Conservation (phyloP, 257 asterid genomes). For the Rhazya stricta region DNA sequence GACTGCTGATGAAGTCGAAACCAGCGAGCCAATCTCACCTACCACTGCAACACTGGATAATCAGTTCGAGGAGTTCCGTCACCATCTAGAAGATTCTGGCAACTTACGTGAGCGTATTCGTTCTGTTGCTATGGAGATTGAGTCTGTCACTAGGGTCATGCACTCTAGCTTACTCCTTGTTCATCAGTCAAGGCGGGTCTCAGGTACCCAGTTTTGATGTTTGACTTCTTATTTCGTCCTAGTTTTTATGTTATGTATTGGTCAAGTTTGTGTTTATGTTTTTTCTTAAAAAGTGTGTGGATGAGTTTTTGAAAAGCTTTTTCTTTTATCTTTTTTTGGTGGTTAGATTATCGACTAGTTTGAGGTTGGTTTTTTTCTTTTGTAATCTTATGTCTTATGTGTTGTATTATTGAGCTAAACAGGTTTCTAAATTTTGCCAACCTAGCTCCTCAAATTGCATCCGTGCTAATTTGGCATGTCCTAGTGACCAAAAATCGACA, state of each 20-base stretch:
- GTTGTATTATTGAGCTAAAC: not conserved
- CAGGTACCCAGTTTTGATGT: slow-evolving; percentile 34
- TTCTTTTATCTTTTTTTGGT: not conserved
- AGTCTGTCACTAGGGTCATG: slow-evolving; percentile 65
- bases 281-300: not conserved
- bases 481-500: not conserved
- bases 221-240: not conserved
- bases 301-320: not conserved
- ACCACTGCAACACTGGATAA: slow-evolving; percentile 46
- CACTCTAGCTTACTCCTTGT: slow-evolving; percentile 69
- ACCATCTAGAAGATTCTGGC: slow-evolving; percentile 62
- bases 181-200: slow-evolving; percentile 64
- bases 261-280: not conserved
- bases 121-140: slow-evolving; percentile 64
- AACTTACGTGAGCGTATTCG: slow-evolving; percentile 74
- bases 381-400: not conserved
- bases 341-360: not conserved
- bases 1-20: slow-evolving; percentile 24
- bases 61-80: slow-evolving; percentile 72
- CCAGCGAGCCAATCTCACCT: slow-evolving; percentile 37
- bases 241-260: not conserved
- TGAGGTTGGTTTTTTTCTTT: not conserved
- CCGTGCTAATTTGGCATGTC: not conserved
- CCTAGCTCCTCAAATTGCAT: not conserved
- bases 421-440: not conserved